Evolutionary conservation across 169 alveolate species (phyloP).

Genomic region (Plasmodium cynomolgi): DNA sequence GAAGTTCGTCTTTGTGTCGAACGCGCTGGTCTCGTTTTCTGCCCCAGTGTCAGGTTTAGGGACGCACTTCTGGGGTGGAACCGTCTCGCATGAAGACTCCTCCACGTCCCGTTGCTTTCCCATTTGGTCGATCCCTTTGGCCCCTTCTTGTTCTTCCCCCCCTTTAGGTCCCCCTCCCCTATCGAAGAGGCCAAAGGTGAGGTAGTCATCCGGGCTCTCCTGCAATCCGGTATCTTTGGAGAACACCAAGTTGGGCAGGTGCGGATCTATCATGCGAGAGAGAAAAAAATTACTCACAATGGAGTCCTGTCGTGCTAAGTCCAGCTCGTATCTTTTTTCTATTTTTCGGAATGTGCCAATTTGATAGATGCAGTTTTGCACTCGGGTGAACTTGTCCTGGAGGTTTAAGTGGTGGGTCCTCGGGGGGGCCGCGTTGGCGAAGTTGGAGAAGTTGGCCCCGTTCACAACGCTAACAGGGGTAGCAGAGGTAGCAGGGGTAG

Average conservation of each 20-base stretch:
- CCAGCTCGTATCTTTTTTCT: constrained; percentile 40
- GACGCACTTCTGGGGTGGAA: background rate
- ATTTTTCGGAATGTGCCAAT: constrained; percentile 26
- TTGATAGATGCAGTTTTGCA: constrained; percentile 22
- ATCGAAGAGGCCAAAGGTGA: constrained; percentile 1
- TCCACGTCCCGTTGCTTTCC: background rate
- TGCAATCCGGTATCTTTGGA: background rate
- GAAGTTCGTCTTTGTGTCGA: background rate
- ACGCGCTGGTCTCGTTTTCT: background rate
- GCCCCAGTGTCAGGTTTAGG: background rate
- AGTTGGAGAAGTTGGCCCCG: background rate
- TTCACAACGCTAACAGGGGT: background rate
- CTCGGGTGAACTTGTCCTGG: background rate
- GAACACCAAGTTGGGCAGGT: constrained; percentile 12
- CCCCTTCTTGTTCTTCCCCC: background rate
- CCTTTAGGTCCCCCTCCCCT: background rate
- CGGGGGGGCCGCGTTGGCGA: background rate
- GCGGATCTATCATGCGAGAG: constrained; percentile 1
- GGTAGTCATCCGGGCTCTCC: background rate
- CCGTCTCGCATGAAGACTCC: background rate
- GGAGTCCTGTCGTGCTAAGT: background rate
- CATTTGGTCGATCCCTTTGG: background rate
- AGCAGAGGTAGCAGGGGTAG: too few relatives aligned
- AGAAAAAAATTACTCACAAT: constrained; percentile 23
- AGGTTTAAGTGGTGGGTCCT: constrained; percentile 1